These are phyloP conservation scores for Podaxis sp. DNA, from an alignment of 768 basidiomycete species.

Conservation along the genomic window DNA sequence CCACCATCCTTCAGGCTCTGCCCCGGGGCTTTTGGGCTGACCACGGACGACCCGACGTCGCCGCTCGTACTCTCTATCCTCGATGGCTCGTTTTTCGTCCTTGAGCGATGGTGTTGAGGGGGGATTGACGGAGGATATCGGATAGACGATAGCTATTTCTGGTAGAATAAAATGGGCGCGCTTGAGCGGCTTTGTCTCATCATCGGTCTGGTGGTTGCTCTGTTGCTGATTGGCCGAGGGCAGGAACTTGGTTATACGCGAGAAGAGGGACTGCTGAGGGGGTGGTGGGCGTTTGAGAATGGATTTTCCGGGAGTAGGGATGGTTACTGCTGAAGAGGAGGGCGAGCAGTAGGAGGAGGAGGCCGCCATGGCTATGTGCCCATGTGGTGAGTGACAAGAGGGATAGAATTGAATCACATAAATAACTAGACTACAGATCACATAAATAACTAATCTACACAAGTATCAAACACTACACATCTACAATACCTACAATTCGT, in stretches of 20 bases:
- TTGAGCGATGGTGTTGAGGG: constrained; percentile 77
- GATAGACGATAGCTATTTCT: constrained; percentile 84
- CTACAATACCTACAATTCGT: constrained; percentile 55
- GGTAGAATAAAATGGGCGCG: constrained; percentile 92
- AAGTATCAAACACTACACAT: constrained; percentile 4
- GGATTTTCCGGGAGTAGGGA: constrained; percentile 76
- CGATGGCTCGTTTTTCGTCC: constrained; percentile 81
- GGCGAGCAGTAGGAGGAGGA: constrained; percentile 41
- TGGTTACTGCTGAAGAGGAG: constrained; percentile 79
- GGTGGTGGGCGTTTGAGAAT: constrained; percentile 80
- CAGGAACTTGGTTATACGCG: constrained; percentile 71
- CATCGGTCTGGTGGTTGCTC: constrained; percentile 32
- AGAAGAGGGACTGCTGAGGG: constrained; percentile 66
- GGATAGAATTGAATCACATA: not conserved
- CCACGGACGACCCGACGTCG: constrained; percentile 64
- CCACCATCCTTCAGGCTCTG: constrained; percentile 74
- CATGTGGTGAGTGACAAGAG: not conserved
- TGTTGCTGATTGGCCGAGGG: constrained; percentile 49
- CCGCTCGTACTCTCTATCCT: constrained; percentile 72
- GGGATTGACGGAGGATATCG: constrained; percentile 81
- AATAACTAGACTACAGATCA: constrained; percentile 4
- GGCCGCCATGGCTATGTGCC: constrained; percentile 22
- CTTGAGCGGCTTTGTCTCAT: constrained; percentile 64
- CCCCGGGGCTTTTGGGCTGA: constrained; percentile 37
- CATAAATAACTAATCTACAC: constrained; percentile 9